A percentile compares a stretch with the other conserved stretches of the same genome.
These are phyloP conservation scores for Botrytis fabae DNA, from an alignment of 2,329 filamentous ascomycete genomes.

Conservation along the genomic window DNA sequence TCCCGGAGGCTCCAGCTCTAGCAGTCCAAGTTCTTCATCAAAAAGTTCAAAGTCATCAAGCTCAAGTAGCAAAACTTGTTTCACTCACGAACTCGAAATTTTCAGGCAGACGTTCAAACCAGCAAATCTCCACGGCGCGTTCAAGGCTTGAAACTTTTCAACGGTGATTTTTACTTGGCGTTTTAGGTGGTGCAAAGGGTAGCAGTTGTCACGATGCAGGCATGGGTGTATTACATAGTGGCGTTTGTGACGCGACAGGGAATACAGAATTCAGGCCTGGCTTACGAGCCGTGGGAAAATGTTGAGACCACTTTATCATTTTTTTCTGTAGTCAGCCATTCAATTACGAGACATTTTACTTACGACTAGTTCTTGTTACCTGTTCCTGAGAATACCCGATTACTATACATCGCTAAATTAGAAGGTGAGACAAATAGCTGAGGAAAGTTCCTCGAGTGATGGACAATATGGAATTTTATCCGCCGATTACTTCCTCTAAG, in stretches of 20 bases:
- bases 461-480: background rate
- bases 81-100: constrained; percentile 19
- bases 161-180: constrained; percentile 1
- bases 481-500: constrained; percentile 1
- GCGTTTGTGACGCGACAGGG: constrained; percentile 5
- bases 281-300: background rate
- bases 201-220: constrained; percentile 3
- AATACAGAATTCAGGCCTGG: background rate
- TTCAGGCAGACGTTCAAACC: constrained; percentile 24
- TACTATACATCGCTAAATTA: background rate
- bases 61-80: constrained; percentile 19
- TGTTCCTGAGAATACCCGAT: background rate
- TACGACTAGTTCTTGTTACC: background rate
- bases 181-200: constrained; percentile 6
- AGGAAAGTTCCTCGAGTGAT: constrained; percentile 4
- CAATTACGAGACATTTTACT: constrained; percentile 8
- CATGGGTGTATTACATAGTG: constrained; percentile 17
- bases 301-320: constrained; percentile 6
- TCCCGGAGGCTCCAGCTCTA: constrained; percentile 45
- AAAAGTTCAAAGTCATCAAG: constrained; percentile 18
- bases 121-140: constrained; percentile 23
- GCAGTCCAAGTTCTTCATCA: constrained; percentile 29
- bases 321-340: constrained; percentile 15
- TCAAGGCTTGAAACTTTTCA: constrained; percentile 11
- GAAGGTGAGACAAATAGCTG: background rate